These are phyloP conservation scores for Mycena latifolia DNA, from an alignment of 768 basidiomycete species.

Conservation along the genomic window DNA sequence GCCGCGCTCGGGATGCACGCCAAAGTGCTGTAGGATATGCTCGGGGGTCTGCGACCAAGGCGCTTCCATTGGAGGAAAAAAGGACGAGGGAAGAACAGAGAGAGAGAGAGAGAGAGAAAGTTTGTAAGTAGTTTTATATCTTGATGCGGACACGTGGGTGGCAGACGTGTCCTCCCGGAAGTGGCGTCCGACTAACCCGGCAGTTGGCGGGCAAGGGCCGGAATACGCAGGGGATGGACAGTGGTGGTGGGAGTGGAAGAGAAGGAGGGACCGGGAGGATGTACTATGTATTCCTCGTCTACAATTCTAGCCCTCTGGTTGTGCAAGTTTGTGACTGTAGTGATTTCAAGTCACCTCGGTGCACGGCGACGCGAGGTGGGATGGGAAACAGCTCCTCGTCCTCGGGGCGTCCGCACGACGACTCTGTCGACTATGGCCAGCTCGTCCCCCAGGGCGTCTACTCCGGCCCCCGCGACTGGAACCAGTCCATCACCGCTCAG, in stretches of 20 bases:
- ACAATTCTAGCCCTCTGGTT: too few relatives aligned
- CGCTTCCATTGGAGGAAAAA: constrained; percentile 67
- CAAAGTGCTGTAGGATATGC: constrained; percentile 80
- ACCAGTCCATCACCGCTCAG: constrained; percentile 86
- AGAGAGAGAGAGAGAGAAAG: not conserved
- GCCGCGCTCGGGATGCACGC: constrained; percentile 72
- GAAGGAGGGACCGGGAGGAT: too few relatives aligned
- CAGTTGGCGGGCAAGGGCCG: too few relatives aligned
- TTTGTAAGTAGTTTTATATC: too few relatives aligned
- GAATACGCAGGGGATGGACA: too few relatives aligned
- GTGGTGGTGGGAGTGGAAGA: too few relatives aligned
- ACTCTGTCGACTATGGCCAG: constrained; percentile 86
- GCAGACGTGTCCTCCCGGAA: constrained; percentile 14
- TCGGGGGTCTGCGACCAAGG: constrained; percentile 85
- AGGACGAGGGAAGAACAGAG: constrained; percentile 31
- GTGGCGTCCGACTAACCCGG: too few relatives aligned
- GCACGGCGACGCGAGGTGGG: constrained; percentile 6
- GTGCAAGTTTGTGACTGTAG: too few relatives aligned
- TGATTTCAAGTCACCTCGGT: too few relatives aligned
- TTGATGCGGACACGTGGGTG: constrained; percentile 29
- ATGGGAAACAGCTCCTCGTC: constrained; percentile 91
- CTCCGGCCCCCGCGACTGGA: constrained; percentile 89
- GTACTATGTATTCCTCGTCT: too few relatives aligned
- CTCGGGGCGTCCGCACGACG: constrained; percentile 83
- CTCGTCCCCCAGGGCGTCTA: constrained; percentile 90